Percentiles rank a stretch among this genome's conserved stretches.
These are phyloP conservation scores for Ophiocordyceps australis DNA, from an alignment of 2,329 filamentous ascomycete genomes.

Conservation along the genomic window DNA sequence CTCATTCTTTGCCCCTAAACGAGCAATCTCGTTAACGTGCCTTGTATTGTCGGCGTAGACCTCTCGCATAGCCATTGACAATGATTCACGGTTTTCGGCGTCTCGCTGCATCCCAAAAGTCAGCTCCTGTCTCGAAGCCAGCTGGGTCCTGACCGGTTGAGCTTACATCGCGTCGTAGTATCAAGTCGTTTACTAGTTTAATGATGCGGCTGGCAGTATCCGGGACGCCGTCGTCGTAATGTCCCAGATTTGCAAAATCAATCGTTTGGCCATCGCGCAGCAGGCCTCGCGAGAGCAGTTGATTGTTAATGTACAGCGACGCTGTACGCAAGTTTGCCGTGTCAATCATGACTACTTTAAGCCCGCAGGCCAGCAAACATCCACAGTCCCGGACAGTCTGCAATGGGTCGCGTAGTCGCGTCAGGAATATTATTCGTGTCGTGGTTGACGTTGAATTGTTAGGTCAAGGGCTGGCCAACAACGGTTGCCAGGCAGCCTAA, in stretches of 20 bases:
- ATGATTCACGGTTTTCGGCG: conserved; percentile 69
- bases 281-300: conserved; percentile 46
- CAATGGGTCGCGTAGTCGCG: not conserved
- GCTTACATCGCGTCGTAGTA: conserved; percentile 68
- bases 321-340: conserved; percentile 45
- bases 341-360: conserved; percentile 38
- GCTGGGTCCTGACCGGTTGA: not conserved
- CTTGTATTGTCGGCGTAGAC: conserved; percentile 60
- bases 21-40: conserved; percentile 49
- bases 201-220: conserved; percentile 75
- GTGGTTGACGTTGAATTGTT: too few relatives aligned
- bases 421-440: too few relatives aligned
- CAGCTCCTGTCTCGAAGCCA: conserved; percentile 1
- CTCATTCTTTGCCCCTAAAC: conserved; percentile 32
- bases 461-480: not conserved
- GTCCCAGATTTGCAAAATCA: conserved; percentile 61
- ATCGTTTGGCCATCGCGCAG: conserved; percentile 53
- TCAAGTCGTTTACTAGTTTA: conserved; percentile 83
- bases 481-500: conserved; percentile 18
- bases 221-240: conserved; percentile 31
- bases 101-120: conserved; percentile 51
- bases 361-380: too few relatives aligned
- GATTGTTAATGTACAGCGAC: conserved; percentile 57
- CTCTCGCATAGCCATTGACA: conserved; percentile 60
- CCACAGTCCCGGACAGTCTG: not conserved